These are phyloP conservation scores for Aphanoascus verrucosus DNA, from an alignment of 2,329 filamentous ascomycete genomes.

Conservation along the genomic window DNA sequence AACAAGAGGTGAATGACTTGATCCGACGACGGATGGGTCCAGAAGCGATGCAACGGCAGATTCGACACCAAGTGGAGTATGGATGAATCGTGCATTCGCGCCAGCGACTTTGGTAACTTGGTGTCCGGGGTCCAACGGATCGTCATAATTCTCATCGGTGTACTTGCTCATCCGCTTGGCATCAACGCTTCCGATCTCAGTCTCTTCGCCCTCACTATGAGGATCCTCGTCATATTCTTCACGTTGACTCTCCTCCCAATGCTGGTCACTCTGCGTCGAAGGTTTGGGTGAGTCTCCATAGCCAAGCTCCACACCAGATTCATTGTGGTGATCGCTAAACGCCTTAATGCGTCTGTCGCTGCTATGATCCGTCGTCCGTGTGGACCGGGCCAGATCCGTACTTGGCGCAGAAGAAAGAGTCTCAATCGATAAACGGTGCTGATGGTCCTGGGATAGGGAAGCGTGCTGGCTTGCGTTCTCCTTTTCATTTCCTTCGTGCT, in stretches of 20 bases:
- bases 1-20: slow-evolving; percentile 40
- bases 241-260: slow-evolving; percentile 23
- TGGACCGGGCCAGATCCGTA: slow-evolving; percentile 46
- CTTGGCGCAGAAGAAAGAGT: slow-evolving; percentile 49
- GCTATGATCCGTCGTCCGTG: slow-evolving; percentile 44
- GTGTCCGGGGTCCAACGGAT: slow-evolving; percentile 51
- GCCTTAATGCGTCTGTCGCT: slow-evolving; percentile 42
- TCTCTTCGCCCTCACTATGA: slow-evolving; percentile 15
- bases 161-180: slow-evolving; percentile 39
- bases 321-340: slow-evolving; percentile 37
- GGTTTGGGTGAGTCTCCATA: slow-evolving; percentile 28
- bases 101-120: slow-evolving; percentile 59
- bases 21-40: slow-evolving; percentile 64
- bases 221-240: slow-evolving; percentile 17
- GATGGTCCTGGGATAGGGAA: slow-evolving; percentile 20
- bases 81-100: slow-evolving; percentile 65
- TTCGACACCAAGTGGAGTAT: slow-evolving; percentile 63
- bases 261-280: slow-evolving; percentile 19
- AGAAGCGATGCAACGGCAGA: slow-evolving; percentile 85
- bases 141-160: slow-evolving; percentile 47
- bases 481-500: slow-evolving; percentile 51
- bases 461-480: slow-evolving; percentile 39
- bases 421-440: slow-evolving; percentile 44
- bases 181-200: slow-evolving; percentile 38
- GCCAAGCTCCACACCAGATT: slow-evolving; percentile 28